These are phyloP conservation scores for Dorcoceras hygrometricum DNA, from an alignment of 257 asterid species.

Conservation along the genomic window DNA sequence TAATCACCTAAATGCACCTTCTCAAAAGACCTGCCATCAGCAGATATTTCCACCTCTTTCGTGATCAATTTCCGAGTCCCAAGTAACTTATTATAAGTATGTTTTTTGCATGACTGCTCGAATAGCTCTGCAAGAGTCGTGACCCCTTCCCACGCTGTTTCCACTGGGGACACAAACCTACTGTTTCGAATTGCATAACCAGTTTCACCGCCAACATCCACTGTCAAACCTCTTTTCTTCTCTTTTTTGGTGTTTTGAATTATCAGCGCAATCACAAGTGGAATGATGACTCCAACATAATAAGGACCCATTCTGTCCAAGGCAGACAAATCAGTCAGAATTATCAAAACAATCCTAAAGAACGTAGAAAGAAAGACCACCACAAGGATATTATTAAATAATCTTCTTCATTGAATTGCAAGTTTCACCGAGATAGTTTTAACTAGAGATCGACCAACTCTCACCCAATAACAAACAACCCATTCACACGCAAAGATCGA, in stretches of 20 bases:
- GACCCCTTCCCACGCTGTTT: constrained; percentile 94
- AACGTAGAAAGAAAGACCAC: constrained; percentile 12
- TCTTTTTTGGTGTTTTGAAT: constrained; percentile 55
- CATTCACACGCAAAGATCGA: constrained; percentile 7
- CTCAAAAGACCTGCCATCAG: constrained; percentile 85
- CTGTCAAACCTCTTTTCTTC: constrained; percentile 72
- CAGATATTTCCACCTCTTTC: constrained; percentile 56
- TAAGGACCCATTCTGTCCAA: constrained; percentile 63
- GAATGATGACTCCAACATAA: constrained; percentile 64
- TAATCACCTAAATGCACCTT: constrained; percentile 95
- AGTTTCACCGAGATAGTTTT: constrained; percentile 20
- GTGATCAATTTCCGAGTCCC: constrained; percentile 80
- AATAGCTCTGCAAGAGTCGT: constrained; percentile 94
- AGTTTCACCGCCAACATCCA: constrained; percentile 73
- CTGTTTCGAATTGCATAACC: constrained; percentile 69
- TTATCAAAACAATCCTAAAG: constrained; percentile 10
- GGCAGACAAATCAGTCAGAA: not conserved
- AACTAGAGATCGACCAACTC: constrained; percentile 23
- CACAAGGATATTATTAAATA: constrained; percentile 16
- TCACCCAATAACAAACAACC: not conserved
- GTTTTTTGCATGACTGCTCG: constrained; percentile 67
- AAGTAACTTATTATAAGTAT: constrained; percentile 46
- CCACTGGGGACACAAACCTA: constrained; percentile 64
- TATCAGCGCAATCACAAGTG: constrained; percentile 64
- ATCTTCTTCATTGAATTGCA: constrained; percentile 5